Evolutionary conservation across 345 rosid genomes (phyloP).

Genomic region (Lepidium sativum): DNA sequence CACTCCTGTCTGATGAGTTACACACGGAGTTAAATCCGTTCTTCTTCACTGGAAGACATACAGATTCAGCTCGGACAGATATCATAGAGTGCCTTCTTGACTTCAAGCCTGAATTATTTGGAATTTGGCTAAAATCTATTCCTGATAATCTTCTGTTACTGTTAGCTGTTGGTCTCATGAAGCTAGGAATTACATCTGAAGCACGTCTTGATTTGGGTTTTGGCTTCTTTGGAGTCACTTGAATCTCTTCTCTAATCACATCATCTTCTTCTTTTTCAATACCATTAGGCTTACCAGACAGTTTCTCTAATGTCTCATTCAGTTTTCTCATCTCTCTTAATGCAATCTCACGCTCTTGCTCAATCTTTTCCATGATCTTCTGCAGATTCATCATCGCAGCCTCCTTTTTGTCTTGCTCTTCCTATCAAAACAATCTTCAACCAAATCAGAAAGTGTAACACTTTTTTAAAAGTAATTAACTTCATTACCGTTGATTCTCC

Average conservation of each 20-base stretch:
- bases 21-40: constrained; percentile 23
- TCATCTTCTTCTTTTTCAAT: constrained; percentile 25
- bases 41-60: constrained; percentile 41
- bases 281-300: constrained; percentile 29
- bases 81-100: constrained; percentile 34
- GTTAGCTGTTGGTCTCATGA: constrained; percentile 70
- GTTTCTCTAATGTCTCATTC: constrained; percentile 37
- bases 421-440: constrained; percentile 33
- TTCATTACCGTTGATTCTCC: constrained; percentile 42
- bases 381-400: constrained; percentile 41
- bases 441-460: constrained; percentile 9
- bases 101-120: constrained; percentile 10
- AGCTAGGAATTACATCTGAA: constrained; percentile 45
- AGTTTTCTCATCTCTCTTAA: constrained; percentile 32
- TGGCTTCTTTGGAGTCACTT: constrained; percentile 14
- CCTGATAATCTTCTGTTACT: constrained; percentile 52
- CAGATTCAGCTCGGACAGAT: constrained; percentile 47
- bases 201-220: constrained; percentile 25
- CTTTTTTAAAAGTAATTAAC: neutral
- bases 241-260: constrained; percentile 24
- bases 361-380: constrained; percentile 38
- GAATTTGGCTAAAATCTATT: constrained; percentile 18
- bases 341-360: constrained; percentile 38
- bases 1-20: constrained; percentile 36
- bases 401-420: constrained; percentile 38